These are phyloP conservation scores for Fragosphaeria purpurea DNA, from an alignment of 2,329 filamentous ascomycete species.

Conservation along the genomic window DNA sequence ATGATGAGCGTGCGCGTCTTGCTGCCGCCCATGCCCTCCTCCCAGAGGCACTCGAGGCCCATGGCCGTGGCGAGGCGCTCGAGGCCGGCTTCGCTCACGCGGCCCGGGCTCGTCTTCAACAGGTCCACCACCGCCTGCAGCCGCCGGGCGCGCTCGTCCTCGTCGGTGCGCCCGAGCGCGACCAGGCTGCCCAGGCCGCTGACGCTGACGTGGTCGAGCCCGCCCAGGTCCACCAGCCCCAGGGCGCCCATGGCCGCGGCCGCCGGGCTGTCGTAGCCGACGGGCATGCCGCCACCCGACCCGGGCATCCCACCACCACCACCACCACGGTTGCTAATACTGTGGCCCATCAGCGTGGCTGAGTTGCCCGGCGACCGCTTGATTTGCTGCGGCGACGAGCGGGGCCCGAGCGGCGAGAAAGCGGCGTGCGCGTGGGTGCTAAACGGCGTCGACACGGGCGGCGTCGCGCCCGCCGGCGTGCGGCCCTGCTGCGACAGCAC, in stretches of 20 bases:
- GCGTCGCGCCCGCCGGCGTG: constrained; percentile 46
- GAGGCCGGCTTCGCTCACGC: constrained; percentile 66
- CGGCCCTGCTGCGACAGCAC: constrained; percentile 40
- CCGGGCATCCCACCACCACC: background rate
- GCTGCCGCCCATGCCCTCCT: constrained; percentile 38
- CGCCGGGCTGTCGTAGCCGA: constrained; percentile 56
- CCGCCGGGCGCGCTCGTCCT: constrained; percentile 44
- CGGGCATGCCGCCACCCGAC: constrained; percentile 20
- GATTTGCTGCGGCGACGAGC: constrained; percentile 54
- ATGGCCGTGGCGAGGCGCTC: constrained; percentile 57
- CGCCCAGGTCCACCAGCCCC: constrained; percentile 38
- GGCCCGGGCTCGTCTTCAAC: constrained; percentile 46
- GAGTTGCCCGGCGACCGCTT: constrained; percentile 52
- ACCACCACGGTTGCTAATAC: constrained; percentile 17
- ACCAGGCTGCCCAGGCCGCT: constrained; percentile 33
- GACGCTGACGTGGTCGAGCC: constrained; percentile 40
- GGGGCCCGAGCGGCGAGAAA: constrained; percentile 47
- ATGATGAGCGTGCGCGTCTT: constrained; percentile 47
- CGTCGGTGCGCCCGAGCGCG: constrained; percentile 27
- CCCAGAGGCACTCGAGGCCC: constrained; percentile 55
- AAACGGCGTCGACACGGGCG: constrained; percentile 58
- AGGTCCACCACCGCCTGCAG: constrained; percentile 41
- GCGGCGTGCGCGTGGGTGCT: constrained; percentile 46
- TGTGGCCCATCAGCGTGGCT: constrained; percentile 37
- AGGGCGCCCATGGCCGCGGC: constrained; percentile 50